Conservation (phyloP, 306 rosid species). For the Vigna trinervia region DNA sequence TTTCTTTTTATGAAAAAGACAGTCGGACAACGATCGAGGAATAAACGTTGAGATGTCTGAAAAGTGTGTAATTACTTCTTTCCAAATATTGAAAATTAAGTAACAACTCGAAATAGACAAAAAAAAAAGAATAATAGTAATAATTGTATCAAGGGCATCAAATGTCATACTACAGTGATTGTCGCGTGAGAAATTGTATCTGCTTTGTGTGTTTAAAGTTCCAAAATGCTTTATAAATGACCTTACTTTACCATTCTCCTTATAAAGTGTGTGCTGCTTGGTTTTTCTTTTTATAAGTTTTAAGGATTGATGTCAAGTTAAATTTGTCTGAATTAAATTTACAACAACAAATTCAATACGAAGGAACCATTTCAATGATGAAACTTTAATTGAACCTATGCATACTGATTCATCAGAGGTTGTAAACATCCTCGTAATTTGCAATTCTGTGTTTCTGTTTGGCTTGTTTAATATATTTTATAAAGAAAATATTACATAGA, state of each 20-base stretch:
- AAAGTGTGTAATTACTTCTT: no score
- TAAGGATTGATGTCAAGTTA: not conserved
- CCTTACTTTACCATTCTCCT: conserved; percentile 53
- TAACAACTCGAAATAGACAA: no score
- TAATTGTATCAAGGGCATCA: conserved; percentile 21
- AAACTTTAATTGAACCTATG: not conserved
- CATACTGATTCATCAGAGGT: conserved; percentile 20
- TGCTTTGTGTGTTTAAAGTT: conserved; percentile 32
- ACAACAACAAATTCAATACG: not conserved
- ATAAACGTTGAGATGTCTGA: no score
- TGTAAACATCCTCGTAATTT: not conserved
- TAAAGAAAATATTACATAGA: not conserved
- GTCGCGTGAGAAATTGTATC: conserved; percentile 1
- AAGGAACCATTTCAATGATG: not conserved
- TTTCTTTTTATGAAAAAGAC: no score
- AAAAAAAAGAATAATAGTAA: no score
- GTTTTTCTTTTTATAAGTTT: conserved; percentile 8
- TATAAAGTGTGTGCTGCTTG: conserved; percentile 19
- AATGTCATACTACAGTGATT: conserved; percentile 22
- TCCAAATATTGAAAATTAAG: no score
- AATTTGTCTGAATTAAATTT: not conserved
- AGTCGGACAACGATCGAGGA: no score
- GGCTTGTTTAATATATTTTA: not conserved
- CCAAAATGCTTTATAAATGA: conserved; percentile 55
- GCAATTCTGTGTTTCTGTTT: not conserved